These are phyloP conservation scores for Tylopilus sp. DNA, from an alignment of 768 basidiomycete species.

Conservation along the genomic window DNA sequence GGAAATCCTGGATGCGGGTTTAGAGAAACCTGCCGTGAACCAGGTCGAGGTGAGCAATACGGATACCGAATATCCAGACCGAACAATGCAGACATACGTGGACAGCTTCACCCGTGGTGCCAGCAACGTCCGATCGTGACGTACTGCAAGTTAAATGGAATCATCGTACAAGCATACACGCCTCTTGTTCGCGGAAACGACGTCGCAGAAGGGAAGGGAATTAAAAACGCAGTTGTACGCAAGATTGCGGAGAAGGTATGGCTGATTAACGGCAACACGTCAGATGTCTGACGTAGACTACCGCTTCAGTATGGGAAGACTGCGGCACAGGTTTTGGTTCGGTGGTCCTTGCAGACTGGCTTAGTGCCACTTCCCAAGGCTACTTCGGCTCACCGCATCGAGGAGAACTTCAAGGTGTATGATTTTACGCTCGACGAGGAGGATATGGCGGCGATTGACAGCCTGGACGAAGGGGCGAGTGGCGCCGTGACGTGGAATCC, in stretches of 20 bases:
- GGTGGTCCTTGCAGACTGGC: constrained; percentile 49
- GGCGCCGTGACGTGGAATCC: constrained; percentile 86
- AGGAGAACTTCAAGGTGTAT: constrained; percentile 68
- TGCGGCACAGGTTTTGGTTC: constrained; percentile 44
- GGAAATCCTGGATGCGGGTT: constrained; percentile 24
- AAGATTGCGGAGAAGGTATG: constrained; percentile 56
- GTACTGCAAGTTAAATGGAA: constrained; percentile 58
- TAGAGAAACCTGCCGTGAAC: constrained; percentile 29
- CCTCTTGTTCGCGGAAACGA: constrained; percentile 56
- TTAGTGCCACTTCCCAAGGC: constrained; percentile 80
- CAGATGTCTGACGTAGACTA: not conserved
- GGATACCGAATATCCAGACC: not conserved
- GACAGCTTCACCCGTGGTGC: constrained; percentile 72
- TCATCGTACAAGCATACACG: constrained; percentile 68
- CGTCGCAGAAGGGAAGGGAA: constrained; percentile 22
- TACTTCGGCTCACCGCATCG: constrained; percentile 59
- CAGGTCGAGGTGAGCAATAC: constrained; percentile 22
- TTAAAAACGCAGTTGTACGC: constrained; percentile 48
- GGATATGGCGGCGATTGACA: constrained; percentile 64
- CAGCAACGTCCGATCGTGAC: constrained; percentile 74
- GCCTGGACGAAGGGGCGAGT: constrained; percentile 61
- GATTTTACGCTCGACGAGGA: constrained; percentile 64
- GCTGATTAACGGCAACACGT: not conserved
- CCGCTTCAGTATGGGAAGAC: constrained; percentile 25
- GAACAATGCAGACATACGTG: not conserved